Base-by-base conservation (phyloP, 2,329 filamentous ascomycete species). In the Lojkania enalia region DNA sequence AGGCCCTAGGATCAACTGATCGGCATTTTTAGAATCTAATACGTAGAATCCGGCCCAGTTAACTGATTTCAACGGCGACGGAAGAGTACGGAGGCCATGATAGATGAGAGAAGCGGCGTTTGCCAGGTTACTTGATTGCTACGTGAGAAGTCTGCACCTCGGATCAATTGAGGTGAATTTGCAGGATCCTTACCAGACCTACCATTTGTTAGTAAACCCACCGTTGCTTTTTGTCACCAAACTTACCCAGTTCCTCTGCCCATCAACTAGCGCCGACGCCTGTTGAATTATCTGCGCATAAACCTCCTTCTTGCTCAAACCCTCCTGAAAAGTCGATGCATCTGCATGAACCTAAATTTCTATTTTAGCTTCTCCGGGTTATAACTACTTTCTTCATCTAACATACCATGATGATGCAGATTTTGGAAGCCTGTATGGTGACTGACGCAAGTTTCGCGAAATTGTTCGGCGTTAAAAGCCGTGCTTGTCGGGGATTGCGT, bases 21-120 rank as follows among this genome's bases (percentile, higher is more conserved):
- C 49, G 1, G 66, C 48, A 11, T 61, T 53, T 18, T 47, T 59
- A 4, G 76, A 38, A 20, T 89, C 82, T 32, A 85, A 70, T 12
- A 85, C 82, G 72, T 90, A 90, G 74, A 90, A 92, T 18, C 88
- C 87, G 35, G 86, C 83, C 88, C 88, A 94, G 70, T 94, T 92
- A 16, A 89, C 86, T 13, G 81, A 71, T 29, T 73, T 79, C 39
- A 81, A 85, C 1, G 88, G 86, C 0, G 74, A 68, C 1, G 83
- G 79, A 12, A 92, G 75, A 6, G 87, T 88, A 65, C 88, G 85
- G 63, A 86, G 87, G 3, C 85, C 86, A 62, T 94, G 86, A 85
- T 87, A 92, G 52, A 92, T 76, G 20, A 92, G 77, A 3, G 87
- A 84, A 5, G 88, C 83, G 3, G 84, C 73, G 65, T 92, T 94